phyloP scores from a whole-genome alignment of 2,329 filamentous ascomycete genomes.

The Fusarium annulatum region DNA sequence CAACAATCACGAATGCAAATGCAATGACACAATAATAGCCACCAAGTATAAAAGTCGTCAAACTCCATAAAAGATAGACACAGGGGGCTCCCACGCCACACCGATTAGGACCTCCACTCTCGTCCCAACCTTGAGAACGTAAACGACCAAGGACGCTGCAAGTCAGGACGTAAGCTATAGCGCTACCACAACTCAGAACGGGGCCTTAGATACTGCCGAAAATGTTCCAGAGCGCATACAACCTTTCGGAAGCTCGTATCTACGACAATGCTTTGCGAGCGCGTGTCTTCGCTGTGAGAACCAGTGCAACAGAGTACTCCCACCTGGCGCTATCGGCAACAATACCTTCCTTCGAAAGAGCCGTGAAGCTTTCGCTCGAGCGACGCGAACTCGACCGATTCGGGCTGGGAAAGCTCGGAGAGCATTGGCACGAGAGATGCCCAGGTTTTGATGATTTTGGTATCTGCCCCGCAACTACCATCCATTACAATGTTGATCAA shows the following conservation, averaged over 20 bases:
- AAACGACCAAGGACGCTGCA: not conserved
- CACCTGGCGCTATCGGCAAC: not conserved
- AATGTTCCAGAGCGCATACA: rapidly evolving
- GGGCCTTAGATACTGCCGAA: not conserved
- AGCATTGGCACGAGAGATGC: not conserved
- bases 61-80: not conserved
- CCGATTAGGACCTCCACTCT: rapidly evolving
- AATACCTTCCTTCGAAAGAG: not conserved
- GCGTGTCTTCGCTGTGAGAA: not conserved
- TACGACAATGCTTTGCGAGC: not conserved
- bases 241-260: not conserved
- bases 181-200: not conserved
- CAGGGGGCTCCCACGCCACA: not conserved
- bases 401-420: not conserved
- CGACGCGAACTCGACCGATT: not conserved
- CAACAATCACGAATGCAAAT: rapidly evolving
- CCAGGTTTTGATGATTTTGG: not conserved
- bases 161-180: not conserved
- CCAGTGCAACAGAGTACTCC: not conserved
- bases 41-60: rapidly evolving
- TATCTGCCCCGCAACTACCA: not conserved
- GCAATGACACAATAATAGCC: not conserved
- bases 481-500: not conserved
- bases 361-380: not conserved
- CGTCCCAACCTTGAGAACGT: not conserved